A percentile compares a stretch with the other conserved stretches of the same genome.
Conservation (phyloP, 495 filamentous ascomycete genomes). For the Haplographium delicatum region DNA sequence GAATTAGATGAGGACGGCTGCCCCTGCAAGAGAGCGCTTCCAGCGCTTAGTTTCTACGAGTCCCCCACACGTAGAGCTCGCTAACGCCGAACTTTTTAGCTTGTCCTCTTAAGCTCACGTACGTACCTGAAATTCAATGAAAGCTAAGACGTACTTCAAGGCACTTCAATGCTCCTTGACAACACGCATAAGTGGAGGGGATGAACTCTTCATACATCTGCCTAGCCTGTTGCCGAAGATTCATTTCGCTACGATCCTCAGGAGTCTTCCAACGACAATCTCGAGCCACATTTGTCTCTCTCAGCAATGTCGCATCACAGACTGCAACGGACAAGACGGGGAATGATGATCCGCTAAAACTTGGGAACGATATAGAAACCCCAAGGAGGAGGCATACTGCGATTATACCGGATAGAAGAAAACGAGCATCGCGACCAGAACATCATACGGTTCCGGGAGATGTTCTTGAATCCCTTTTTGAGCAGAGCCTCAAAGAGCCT, state of each 20-base stretch:
- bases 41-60: too few species aligned
- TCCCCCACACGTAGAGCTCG: too few species aligned
- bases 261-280: conserved; percentile 11
- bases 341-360: conserved; percentile 1
- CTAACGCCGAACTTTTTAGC: too few species aligned
- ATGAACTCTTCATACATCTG: conserved; percentile 25
- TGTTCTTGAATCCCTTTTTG: conserved; percentile 23
- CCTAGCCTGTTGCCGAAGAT: conserved; percentile 16
- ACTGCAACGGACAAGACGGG: conserved; percentile 9
- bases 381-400: conserved; percentile 1
- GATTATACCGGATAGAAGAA: background rate
- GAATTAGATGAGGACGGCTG: background rate
- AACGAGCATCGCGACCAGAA: background rate
- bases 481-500: conserved; percentile 9
- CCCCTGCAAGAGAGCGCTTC: too few species aligned
- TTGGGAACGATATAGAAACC: background rate
- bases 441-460: conserved; percentile 2
- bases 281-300: conserved; percentile 25
- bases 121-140: background rate
- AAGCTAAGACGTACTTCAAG: background rate
- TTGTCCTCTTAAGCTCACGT: background rate
- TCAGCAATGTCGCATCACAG: conserved; percentile 5
- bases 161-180: background rate
- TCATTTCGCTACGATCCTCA: conserved; percentile 1
- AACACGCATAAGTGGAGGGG: background rate